These are phyloP conservation scores for Apiotrichum akiyoshidainum DNA, from an alignment of 1,284 basidiomycete species.

Conservation along the genomic window DNA sequence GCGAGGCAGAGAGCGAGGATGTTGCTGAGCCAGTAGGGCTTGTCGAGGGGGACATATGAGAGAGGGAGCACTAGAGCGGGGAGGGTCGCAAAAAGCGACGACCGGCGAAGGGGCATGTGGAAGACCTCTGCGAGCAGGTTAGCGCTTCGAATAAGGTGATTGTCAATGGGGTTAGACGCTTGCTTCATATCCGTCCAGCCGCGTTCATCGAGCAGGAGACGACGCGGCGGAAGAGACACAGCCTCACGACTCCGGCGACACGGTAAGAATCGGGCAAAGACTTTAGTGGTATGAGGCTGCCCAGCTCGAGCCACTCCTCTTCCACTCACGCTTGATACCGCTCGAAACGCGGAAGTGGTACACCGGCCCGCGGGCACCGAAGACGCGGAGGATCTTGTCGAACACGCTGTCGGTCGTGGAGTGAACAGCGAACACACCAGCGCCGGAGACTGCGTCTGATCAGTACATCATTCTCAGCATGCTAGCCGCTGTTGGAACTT, in stretches of 20 bases:
- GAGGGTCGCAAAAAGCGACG: slow-evolving; percentile 63
- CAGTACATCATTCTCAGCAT: too few relatives aligned
- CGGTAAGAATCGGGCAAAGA: too few relatives aligned
- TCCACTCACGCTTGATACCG: slow-evolving; percentile 42
- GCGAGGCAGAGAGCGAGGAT: slow-evolving; percentile 79
- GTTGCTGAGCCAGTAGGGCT: slow-evolving; percentile 73
- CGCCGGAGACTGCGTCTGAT: slow-evolving; percentile 32
- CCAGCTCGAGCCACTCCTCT: too few relatives aligned
- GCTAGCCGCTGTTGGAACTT: too few relatives aligned
- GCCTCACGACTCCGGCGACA: too few relatives aligned
- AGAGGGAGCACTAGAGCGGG: slow-evolving; percentile 65
- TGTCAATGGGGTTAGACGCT: too few relatives aligned
- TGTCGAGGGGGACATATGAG: slow-evolving; percentile 62
- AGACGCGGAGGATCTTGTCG: slow-evolving; percentile 21
- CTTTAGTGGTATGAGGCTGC: too few relatives aligned
- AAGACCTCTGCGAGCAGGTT: slow-evolving; percentile 37
- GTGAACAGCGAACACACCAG: slow-evolving; percentile 47
- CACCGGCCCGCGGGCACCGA: slow-evolving; percentile 24
- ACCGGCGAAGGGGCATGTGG: slow-evolving; percentile 46
- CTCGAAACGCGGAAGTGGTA: slow-evolving; percentile 47
- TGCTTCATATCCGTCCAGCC: too few relatives aligned
- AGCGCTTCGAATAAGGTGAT: too few relatives aligned
- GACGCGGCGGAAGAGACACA: too few relatives aligned
- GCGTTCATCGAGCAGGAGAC: too few relatives aligned
- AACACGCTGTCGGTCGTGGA: slow-evolving; percentile 41